Evolutionary conservation across 2,329 filamentous ascomycete genomes (phyloP).

Genomic region (Calonectria pauciramosa): DNA sequence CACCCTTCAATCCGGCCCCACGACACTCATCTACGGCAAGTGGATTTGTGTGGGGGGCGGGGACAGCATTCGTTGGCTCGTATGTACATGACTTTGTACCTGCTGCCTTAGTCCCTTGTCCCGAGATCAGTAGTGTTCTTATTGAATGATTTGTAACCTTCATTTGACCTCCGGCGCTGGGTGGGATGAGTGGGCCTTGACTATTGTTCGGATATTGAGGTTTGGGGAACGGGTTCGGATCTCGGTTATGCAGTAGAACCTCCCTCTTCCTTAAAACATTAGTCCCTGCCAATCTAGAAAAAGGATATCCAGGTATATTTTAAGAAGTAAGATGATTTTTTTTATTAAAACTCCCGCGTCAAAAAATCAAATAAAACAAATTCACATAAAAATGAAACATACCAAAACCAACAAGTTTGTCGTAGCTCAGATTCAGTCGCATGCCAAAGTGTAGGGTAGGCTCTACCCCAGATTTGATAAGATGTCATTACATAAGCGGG

Average conservation of each 20-base stretch:
- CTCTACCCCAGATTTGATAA: not conserved
- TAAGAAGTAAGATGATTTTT: no score
- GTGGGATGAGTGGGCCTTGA: not conserved
- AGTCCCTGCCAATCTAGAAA: not conserved
- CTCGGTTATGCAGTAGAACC: not conserved
- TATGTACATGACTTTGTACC: not conserved
- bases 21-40: not conserved
- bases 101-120: not conserved
- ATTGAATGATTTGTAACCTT: not conserved
- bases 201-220: not conserved
- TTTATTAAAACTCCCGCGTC: no score
- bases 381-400: not conserved
- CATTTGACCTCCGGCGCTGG: not conserved
- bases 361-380: not conserved
- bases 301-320: no score
- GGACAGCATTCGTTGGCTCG: not conserved
- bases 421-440: not conserved
- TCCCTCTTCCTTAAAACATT: not conserved
- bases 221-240: not conserved
- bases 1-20: not conserved
- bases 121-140: not conserved
- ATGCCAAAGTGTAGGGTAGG: constrained; percentile 36
- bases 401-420: not conserved
- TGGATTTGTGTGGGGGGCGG: not conserved
- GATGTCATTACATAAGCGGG: constrained; percentile 42